These are phyloP conservation scores for Cetradonia linearis DNA, from an alignment of 495 filamentous ascomycete genomes.

Conservation along the genomic window DNA sequence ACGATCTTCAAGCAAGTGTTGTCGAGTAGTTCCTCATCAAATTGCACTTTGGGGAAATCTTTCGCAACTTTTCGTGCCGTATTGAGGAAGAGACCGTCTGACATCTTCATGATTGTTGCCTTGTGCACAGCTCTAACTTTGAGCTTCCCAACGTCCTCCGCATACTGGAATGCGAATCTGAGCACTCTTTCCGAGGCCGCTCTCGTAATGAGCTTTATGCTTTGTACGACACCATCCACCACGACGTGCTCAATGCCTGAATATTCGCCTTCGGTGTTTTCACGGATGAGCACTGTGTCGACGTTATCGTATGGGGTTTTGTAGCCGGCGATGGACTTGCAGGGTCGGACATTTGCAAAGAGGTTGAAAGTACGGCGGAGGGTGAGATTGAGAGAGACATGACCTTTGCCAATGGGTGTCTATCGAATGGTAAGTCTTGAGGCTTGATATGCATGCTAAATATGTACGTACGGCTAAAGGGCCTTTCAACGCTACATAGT, in stretches of 20 bases:
- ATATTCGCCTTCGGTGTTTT: slow-evolving; percentile 99
- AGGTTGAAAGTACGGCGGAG: slow-evolving; percentile 98
- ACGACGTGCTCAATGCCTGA: slow-evolving; percentile 98
- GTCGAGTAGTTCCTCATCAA: slow-evolving; percentile 94
- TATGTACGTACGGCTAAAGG: slow-evolving; percentile 71
- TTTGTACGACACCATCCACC: slow-evolving; percentile 94
- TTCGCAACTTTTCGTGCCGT: slow-evolving; percentile 74
- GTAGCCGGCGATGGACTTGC: slow-evolving; percentile 90
- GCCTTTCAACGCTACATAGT: slow-evolving; percentile 94
- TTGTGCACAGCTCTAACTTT: slow-evolving; percentile 98
- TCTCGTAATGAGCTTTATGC: slow-evolving; percentile 95
- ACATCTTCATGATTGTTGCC: slow-evolving; percentile 99
- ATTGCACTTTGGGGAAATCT: slow-evolving; percentile 89
- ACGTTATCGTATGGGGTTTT: slow-evolving; percentile 98
- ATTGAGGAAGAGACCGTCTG: slow-evolving; percentile 91
- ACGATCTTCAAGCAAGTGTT: slow-evolving; percentile 98
- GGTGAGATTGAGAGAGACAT: slow-evolving; percentile 97
- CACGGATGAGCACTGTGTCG: slow-evolving; percentile 94
- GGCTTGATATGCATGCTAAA: slow-evolving; percentile 8
- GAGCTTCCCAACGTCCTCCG: slow-evolving; percentile 76
- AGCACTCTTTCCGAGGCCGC: slow-evolving; percentile 91
- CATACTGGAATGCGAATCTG: slow-evolving; percentile 95
- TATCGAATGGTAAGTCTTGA: slow-evolving; percentile 28
- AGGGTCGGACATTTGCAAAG: slow-evolving; percentile 96
- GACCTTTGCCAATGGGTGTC: slow-evolving; percentile 97